A percentile compares a stretch with the other conserved stretches of the same genome.
These are phyloP conservation scores for Candida boleticola DNA, from an alignment of 805 yeast species.

Conservation along the genomic window DNA sequence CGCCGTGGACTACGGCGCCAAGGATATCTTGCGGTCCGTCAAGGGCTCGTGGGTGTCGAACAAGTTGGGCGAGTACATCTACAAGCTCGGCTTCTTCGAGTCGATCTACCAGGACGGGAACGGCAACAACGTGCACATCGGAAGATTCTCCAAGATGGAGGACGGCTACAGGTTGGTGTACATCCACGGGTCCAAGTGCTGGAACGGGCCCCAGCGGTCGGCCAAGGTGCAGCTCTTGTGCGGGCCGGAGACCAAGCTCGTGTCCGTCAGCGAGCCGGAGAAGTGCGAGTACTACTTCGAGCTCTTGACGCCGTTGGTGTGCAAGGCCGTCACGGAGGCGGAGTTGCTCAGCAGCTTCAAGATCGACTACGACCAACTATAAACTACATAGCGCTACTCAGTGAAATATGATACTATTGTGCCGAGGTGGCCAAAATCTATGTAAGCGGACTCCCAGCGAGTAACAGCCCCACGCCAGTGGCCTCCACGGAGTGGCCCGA, in stretches of 20 bases:
- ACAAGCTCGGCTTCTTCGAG: slow-evolving; percentile 59
- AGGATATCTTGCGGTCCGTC: slow-evolving; percentile 62
- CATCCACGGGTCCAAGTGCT: slow-evolving; percentile 72
- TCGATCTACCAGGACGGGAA: slow-evolving; percentile 55
- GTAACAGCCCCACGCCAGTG: too few relatives aligned
- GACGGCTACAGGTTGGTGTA: slow-evolving; percentile 39
- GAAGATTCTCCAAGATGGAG: slow-evolving; percentile 32
- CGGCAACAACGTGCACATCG: slow-evolving; percentile 51
- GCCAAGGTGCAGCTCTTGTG: slow-evolving; percentile 66
- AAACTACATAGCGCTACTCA: too few relatives aligned
- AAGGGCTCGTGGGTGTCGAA: slow-evolving; percentile 45
- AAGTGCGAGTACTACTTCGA: slow-evolving; percentile 74
- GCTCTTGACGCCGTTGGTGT: slow-evolving; percentile 46
- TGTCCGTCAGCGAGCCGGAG: slow-evolving; percentile 83
- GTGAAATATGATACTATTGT: slow-evolving; percentile 5
- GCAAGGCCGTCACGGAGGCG: slow-evolving; percentile 31
- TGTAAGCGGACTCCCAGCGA: neutral
- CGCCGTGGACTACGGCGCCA: slow-evolving; percentile 50
- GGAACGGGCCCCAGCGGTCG: slow-evolving; percentile 90
- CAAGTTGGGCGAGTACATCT: slow-evolving; percentile 68
- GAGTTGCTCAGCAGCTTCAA: slow-evolving; percentile 23
- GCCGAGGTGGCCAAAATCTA: too few relatives aligned
- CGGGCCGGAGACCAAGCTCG: slow-evolving; percentile 53
- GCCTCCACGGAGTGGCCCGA: too few relatives aligned
- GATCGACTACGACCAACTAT: slow-evolving; percentile 23